Evolutionary conservation across 805 yeast species (phyloP).

Genomic region (Candida golubevii): DNA sequence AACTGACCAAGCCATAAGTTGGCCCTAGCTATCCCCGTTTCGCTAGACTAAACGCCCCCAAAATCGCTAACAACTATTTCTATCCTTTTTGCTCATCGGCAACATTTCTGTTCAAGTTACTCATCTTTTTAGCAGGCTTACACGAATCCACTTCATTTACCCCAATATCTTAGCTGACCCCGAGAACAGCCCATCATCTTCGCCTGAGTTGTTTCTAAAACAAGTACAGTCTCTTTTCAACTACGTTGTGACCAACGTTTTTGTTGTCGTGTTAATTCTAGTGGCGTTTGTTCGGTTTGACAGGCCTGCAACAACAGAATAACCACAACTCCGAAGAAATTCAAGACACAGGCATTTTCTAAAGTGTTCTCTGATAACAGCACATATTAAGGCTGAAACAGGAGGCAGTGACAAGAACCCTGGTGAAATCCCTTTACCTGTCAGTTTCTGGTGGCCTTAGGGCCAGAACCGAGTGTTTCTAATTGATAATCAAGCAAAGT

Average conservation of each 20-base stretch:
- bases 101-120: too few relatives aligned
- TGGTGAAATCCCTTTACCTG: neutral
- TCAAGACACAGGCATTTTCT: neutral
- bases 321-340: neutral
- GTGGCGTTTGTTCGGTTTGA: neutral
- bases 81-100: neutral
- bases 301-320: neutral
- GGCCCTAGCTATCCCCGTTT: too few relatives aligned
- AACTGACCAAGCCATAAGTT: neutral
- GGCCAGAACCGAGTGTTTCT: neutral
- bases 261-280: neutral
- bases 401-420: neutral
- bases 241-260: neutral
- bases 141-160: neutral
- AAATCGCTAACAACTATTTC: neutral
- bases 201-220: neutral
- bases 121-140: neutral
- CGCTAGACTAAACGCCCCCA: too few relatives aligned
- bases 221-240: neutral
- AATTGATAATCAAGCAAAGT: too few relatives aligned
- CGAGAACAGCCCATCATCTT: neutral
- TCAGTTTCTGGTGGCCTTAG: neutral
- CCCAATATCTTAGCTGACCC: too few relatives aligned
- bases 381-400: too few relatives aligned
- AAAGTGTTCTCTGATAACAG: neutral